Conservation (phyloP, 2,329 filamentous ascomycete genomes). For the Ramularia collo-cygni region DNA sequence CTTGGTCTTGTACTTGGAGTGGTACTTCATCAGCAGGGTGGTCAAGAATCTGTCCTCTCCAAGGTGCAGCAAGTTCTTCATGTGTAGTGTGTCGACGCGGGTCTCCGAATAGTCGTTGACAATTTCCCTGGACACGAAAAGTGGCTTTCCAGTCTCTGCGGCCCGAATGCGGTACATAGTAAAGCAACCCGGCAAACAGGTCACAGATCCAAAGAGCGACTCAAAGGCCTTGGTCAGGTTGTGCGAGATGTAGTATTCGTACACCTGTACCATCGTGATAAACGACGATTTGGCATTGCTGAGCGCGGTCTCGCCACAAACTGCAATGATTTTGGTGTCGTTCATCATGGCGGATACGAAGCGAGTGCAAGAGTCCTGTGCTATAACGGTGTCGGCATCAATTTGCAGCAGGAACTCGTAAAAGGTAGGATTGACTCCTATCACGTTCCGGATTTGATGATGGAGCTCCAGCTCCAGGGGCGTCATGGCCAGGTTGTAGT, state of each 20-base stretch:
- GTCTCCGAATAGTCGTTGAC: slow-evolving; percentile 84
- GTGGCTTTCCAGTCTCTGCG: slow-evolving; percentile 86
- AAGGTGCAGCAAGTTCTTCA: slow-evolving; percentile 95
- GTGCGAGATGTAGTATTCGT: slow-evolving; percentile 99
- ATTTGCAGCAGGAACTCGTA: slow-evolving; percentile 97
- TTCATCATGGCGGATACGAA: slow-evolving; percentile 87
- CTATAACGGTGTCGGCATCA: slow-evolving; percentile 93
- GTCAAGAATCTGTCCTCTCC: slow-evolving; percentile 98
- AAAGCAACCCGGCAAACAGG: slow-evolving; percentile 97
- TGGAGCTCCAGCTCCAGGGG: slow-evolving; percentile 97
- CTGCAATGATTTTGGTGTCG: slow-evolving; percentile 86
- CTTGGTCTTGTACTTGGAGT: slow-evolving; percentile 95
- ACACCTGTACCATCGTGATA: slow-evolving; percentile 98
- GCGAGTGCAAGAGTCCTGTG: slow-evolving; percentile 79
- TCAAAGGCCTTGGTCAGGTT: slow-evolving; percentile 96
- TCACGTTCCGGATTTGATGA: slow-evolving; percentile 97
- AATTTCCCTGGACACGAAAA: slow-evolving; percentile 91
- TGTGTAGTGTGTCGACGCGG: slow-evolving; percentile 94
- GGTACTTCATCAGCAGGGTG: slow-evolving; percentile 85
- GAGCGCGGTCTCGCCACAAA: slow-evolving; percentile 90
- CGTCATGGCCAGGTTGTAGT: slow-evolving; percentile 95
- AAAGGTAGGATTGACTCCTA: slow-evolving; percentile 95
- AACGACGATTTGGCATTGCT: slow-evolving; percentile 90
- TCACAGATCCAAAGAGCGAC: slow-evolving; percentile 92
- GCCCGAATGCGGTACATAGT: slow-evolving; percentile 97